A percentile compares a stretch with the other conserved stretches of the same genome.
phyloP scores from a whole-genome alignment of 2,329 filamentous ascomycete genomes.

The Fusarium oligoseptatum region DNA sequence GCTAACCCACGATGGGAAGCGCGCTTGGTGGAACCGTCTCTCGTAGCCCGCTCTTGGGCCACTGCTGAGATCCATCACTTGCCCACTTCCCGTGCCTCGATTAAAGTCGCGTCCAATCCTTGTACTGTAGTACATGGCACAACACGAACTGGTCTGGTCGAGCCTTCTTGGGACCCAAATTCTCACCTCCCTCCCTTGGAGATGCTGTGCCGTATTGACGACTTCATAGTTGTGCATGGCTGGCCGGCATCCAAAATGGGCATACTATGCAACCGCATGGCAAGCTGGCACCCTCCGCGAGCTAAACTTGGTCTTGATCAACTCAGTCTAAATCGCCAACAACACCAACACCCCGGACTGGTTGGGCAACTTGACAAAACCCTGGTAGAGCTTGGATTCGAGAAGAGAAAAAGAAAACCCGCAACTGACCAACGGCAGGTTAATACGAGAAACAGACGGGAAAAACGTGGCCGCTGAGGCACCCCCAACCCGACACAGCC shows the following conservation, averaged over 20 bases:
- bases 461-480: slow-evolving; percentile 22
- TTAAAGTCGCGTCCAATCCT: slow-evolving; percentile 27
- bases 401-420: slow-evolving; percentile 36
- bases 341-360: background rate
- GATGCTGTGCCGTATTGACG: background rate
- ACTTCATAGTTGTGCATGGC: background rate
- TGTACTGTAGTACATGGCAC: slow-evolving; percentile 29
- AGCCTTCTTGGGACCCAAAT: slow-evolving; percentile 13
- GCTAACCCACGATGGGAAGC: slow-evolving; percentile 26
- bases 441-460: slow-evolving; percentile 36
- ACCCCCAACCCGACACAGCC: slow-evolving; percentile 15
- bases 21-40: slow-evolving; percentile 30
- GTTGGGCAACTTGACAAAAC: slow-evolving; percentile 8
- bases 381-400: slow-evolving; percentile 21
- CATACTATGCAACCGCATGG: background rate
- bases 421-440: slow-evolving; percentile 15
- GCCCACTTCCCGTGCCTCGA: slow-evolving; percentile 45
- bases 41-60: slow-evolving; percentile 15
- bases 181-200: slow-evolving; percentile 14
- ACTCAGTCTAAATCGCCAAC: background rate
- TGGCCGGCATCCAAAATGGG: background rate
- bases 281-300: slow-evolving; percentile 1
- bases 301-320: background rate
- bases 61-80: slow-evolving; percentile 42
- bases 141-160: slow-evolving; percentile 11